Base-by-base conservation (phyloP, 2,329 filamentous ascomycete genomes). In the Arachnopeziza araneosa region DNA sequence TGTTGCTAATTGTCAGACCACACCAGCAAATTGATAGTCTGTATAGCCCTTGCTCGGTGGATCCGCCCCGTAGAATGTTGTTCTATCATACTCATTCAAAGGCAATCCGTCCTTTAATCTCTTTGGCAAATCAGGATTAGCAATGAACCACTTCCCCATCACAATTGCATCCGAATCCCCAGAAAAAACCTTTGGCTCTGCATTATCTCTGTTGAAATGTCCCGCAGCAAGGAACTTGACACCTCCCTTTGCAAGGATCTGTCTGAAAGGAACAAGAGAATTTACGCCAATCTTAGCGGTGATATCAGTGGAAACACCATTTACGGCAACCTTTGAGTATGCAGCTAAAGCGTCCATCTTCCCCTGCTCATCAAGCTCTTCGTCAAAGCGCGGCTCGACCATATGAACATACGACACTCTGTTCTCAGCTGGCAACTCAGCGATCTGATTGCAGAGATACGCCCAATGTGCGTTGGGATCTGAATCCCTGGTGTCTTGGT, bases 401-500 rank as follows among this genome's bases (percentile, higher is more conserved):
- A 65, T 62, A 32, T 65, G 63, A 1, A 65, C 61, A 54, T 65
- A 65, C 24, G 61, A 54, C 10, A 65, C 32, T 63, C 50, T 63
- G 17, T 44, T 44, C 36, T 44, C 36, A 19, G 36, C 36, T 14
- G 36, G 36, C 55, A 19, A 24, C 48, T 30, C 50, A 0, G 60
- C 59, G 26, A 65, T 83, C 82, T 2, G 78, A 78, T 55, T 51
- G 24, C 59, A 65, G 21, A 65, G 58, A 24, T 65, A 67, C 32
- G 61, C 62, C 61, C 61, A 67, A 24, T 65, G 63, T 19, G 36
- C 36, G 24, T 63, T 65, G 10, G 63, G 63, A 49, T 83, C 75
- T 60, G 78, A 76, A 7, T 78, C 74, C 22, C 75, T 72, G 83
- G 88, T 85, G 49, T 79, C 80, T 63, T 88, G 83, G 73, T 84